Percentiles rank a stretch among this genome's conserved stretches.
These are phyloP conservation scores for Lactifluus subvellereus DNA, from an alignment of 768 basidiomycete species.

Conservation along the genomic window DNA sequence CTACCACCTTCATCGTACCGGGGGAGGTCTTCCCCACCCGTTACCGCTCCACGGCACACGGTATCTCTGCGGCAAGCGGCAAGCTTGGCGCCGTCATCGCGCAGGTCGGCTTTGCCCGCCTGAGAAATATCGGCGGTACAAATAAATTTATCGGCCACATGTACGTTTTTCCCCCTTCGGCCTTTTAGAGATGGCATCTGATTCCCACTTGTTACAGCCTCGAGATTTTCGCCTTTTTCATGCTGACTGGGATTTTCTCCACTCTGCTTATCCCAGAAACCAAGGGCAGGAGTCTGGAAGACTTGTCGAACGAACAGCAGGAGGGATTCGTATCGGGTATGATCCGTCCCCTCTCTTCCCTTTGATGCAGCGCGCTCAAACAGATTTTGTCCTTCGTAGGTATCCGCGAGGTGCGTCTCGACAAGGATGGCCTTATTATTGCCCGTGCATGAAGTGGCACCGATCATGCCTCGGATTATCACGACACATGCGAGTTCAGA, in stretches of 20 bases:
- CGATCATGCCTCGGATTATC: background rate
- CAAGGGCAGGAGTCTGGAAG: slow-evolving; percentile 58
- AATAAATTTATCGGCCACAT: slow-evolving; percentile 61
- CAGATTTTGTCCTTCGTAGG: background rate
- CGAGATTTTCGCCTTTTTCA: slow-evolving; percentile 80
- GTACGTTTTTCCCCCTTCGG: slow-evolving; percentile 35
- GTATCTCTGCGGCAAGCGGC: slow-evolving; percentile 77
- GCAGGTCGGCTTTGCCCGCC: slow-evolving; percentile 67
- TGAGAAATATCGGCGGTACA: slow-evolving; percentile 63
- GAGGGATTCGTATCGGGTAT: slow-evolving; percentile 45
- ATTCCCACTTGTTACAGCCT: slow-evolving; percentile 37
- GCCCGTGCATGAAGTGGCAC: background rate
- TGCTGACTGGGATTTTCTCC: slow-evolving; percentile 79
- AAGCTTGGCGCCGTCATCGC: slow-evolving; percentile 81
- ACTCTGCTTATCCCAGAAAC: slow-evolving; percentile 80
- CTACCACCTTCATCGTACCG: slow-evolving; percentile 74
- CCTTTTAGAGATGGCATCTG: background rate
- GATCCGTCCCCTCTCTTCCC: background rate
- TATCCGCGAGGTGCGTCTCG: slow-evolving; percentile 4
- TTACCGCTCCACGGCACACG: slow-evolving; percentile 80
- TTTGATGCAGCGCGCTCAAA: background rate
- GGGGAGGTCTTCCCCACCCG: slow-evolving; percentile 86
- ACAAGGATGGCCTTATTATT: slow-evolving; percentile 16
- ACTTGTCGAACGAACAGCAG: slow-evolving; percentile 68
- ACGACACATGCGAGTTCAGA: background rate